Evolutionary conservation across 1,284 basidiomycete species (phyloP), one percentile per base, ranked within the genome.

Genomic region (Pascua sp.): DNA sequence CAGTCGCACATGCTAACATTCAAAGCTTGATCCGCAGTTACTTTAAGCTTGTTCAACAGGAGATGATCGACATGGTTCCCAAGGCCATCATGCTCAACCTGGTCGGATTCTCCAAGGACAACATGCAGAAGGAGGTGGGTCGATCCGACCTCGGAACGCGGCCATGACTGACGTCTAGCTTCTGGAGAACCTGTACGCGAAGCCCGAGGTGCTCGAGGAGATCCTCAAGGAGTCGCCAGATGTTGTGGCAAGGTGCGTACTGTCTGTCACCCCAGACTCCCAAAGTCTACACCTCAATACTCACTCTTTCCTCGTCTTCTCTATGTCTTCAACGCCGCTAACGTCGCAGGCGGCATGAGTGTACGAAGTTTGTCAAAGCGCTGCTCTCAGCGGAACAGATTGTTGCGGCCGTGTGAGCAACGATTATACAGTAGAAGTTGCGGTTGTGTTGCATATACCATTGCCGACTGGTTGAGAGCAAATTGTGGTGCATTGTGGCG

Each of bases 31-130:
- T 95, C 65, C 84, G 88, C 72, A 94, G 90, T 5, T 96, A 97
- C 80, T 96, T 89, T 82, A 92, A 94, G 78, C 91, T 97, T 64
- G 91, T 97, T 62, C 98, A 98, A 83, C 89, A 94, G 54, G 94
- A 97, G 77, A 93, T 98, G 87, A 98, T 98, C 73, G 96, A 98
- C 78, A 98, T 98, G 93, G 90, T 99, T 10, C 96, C 96, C 16
- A 92, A 94, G 78, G 94, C 95, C 41, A 96, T 98, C 75, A 89
- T 92, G 54, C 81, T 94, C 69, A 98, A 91, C 24, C 85, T 98
- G 37, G 94, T 98, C 51, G 89, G 86, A 71, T 86, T 86, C 76
- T 87, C 92, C 62, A 97, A 97, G 80, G 93, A 98, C 78, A 86
- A 90, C 73, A 32, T 32, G 24, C 24, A 32, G 24, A 32, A 32